Evolutionary conservation across 2,329 filamentous ascomycete species (phyloP).

Genomic region (Aureobasidium sp.): DNA sequence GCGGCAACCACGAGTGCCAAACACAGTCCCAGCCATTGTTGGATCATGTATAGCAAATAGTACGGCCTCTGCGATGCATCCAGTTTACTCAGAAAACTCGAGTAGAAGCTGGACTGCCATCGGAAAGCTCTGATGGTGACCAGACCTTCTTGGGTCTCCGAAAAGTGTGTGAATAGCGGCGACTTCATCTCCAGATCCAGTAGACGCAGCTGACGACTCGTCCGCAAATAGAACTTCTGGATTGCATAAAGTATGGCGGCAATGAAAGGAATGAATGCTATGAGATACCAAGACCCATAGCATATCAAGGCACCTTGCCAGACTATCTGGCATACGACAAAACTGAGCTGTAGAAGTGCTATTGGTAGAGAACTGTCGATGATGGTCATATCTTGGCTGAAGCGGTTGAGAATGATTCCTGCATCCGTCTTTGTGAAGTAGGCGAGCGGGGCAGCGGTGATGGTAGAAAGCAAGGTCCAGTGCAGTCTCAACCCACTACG

Average conservation of each 20-base stretch:
- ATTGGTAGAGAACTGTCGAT: conserved; percentile 26
- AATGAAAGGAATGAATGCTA: not conserved
- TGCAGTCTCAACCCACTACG: not conserved
- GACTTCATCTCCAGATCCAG: conserved; percentile 45
- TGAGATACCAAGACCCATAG: not conserved
- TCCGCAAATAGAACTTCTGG: conserved; percentile 39
- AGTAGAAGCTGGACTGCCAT: conserved; percentile 41
- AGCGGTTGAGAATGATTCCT: conserved; percentile 16
- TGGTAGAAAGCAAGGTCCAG: not conserved
- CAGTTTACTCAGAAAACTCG: conserved; percentile 21
- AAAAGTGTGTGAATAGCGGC: conserved; percentile 43
- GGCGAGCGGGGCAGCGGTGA: not conserved
- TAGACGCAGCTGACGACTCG: conserved; percentile 41
- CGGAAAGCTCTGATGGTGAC: conserved; percentile 43
- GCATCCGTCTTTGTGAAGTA: not conserved
- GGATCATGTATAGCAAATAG: conserved; percentile 37
- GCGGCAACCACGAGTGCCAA: conserved; percentile 32
- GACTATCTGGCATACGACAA: not conserved
- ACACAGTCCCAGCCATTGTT: conserved; percentile 35
- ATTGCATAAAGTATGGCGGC: conserved; percentile 21
- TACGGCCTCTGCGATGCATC: conserved; percentile 35
- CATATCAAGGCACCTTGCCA: not conserved
- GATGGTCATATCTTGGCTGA: conserved; percentile 39
- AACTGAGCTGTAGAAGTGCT: conserved; percentile 14
- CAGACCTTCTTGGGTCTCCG: conserved; percentile 41